A percentile compares a stretch with the other conserved stretches of the same genome.
Conservation (phyloP, 495 filamentous ascomycete species). For the Neurospora intermedia region DNA sequence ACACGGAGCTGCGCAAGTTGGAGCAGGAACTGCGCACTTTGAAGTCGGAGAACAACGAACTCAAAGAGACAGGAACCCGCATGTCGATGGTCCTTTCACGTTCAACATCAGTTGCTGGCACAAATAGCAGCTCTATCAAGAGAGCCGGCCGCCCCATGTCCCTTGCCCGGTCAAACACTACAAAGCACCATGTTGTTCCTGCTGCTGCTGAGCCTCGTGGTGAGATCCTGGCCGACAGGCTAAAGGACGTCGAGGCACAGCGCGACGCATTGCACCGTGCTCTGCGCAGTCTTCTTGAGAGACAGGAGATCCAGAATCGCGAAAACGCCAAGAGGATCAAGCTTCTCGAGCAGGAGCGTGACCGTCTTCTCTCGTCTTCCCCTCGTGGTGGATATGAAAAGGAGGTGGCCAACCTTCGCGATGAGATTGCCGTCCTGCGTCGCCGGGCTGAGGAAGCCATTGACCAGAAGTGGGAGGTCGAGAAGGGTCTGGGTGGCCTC, state of each 20-base stretch:
- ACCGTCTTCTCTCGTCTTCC: conserved; percentile 56
- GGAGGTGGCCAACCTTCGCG: conserved; percentile 66
- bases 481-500: conserved; percentile 82
- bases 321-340: conserved; percentile 70
- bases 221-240: conserved; percentile 65
- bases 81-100: conserved; percentile 27
- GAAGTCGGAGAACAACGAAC: conserved; percentile 48
- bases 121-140: conserved; percentile 7
- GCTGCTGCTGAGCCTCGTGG: conserved; percentile 50
- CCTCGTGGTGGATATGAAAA: conserved; percentile 69
- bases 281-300: conserved; percentile 73
- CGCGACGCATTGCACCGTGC: conserved; percentile 85
- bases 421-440: conserved; percentile 76
- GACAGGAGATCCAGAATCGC: conserved; percentile 69
- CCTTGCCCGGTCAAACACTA: conserved; percentile 49
- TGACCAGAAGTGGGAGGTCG: conserved; percentile 93
- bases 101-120: conserved; percentile 33
- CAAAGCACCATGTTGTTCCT: conserved; percentile 30
- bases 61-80: conserved; percentile 15
- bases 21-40: conserved; percentile 63
- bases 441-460: conserved; percentile 88
- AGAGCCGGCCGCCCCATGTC: conserved; percentile 21
- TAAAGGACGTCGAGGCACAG: conserved; percentile 89
- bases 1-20: conserved; percentile 38
- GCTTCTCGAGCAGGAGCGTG: conserved; percentile 66